Base-by-base conservation (phyloP, 768 basidiomycete genomes). In the Boletus sp. region DNA sequence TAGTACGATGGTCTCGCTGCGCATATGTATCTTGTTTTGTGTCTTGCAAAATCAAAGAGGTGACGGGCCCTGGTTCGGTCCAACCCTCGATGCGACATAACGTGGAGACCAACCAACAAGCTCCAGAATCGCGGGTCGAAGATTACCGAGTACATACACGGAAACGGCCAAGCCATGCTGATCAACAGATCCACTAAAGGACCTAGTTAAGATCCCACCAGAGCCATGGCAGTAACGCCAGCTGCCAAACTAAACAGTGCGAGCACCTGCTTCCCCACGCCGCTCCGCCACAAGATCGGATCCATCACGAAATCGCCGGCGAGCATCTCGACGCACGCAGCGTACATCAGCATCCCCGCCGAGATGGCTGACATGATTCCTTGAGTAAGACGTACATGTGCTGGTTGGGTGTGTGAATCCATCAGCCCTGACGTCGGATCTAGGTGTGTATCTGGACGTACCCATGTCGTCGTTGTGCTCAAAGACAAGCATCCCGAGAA, bases 281-380 rank as follows among this genome's bases (percentile, higher is more conserved):
- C 60, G 55, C 73, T 70, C 27, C 72, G 70, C 77, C 75, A 76
- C 69, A 74, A 72, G 69, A 60, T 74, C 64, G 40, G 82, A 37
- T 89, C 87, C 71, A 87, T 86, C 40, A 92, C 87, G 59, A 92
- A 91, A 68, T 93, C 90, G 3, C 82, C 90, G 0, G 88, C 90
- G 48, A 93, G 80, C 87, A 93, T 92, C 76, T 92, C 90, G 7
- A 92, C 88, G 10, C 84, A 88, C 11, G 86, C 82, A 0, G 86
- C 90, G 62, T 91, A 92, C 42, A 86, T 90, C 46, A 93, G 79
- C 85, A 92, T 84, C 4, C 90, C 89, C 1, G 89, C 87, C 0
- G 87, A 89, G 32, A 90, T 75, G n/a, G 87, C 88, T 7, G 83
- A 85, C 85, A 91, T 84, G 41, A 91, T 64, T 21, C 90, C 90